These are phyloP conservation scores for Pseudozyma pruni DNA, from an alignment of 1,284 basidiomycete genomes.

Conservation along the genomic window DNA sequence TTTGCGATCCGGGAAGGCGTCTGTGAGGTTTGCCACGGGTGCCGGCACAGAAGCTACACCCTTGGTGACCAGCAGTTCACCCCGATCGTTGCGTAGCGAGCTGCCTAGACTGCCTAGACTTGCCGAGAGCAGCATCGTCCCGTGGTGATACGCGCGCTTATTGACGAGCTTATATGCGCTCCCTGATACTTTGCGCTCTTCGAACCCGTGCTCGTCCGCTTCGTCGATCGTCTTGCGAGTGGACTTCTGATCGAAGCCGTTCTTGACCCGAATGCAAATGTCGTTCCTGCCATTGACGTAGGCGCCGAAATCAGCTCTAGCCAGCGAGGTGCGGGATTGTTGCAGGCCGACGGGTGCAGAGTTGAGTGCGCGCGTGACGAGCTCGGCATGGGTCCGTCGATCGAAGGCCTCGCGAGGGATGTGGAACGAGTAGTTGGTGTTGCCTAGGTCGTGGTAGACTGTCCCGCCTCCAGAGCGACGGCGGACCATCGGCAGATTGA, in stretches of 20 bases:
- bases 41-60: conserved; percentile 92
- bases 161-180: conserved; percentile 97
- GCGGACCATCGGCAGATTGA: conserved; percentile 82
- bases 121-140: conserved; percentile 88
- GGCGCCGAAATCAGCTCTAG: conserved; percentile 26
- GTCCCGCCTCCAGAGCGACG: conserved; percentile 95
- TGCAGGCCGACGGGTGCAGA: conserved; percentile 65
- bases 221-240: conserved; percentile 11
- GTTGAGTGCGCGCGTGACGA: conserved; percentile 83
- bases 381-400: conserved; percentile 79
- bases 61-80: conserved; percentile 79
- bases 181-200: conserved; percentile 81
- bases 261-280: conserved; percentile 66
- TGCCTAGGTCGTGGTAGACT: conserved; percentile 95
- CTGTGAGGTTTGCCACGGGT: conserved; percentile 84
- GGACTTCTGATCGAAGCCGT: conserved; percentile 76
- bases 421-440: conserved; percentile 96
- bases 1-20: conserved; percentile 70
- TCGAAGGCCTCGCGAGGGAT: conserved; percentile 84
- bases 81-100: conserved; percentile 75
- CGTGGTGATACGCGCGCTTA: conserved; percentile 93
- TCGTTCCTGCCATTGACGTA: conserved; percentile 90
- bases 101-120: conserved; percentile 52
- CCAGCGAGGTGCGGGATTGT: conserved; percentile 5
- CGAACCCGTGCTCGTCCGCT: conserved; percentile 16